Evolutionary conservation across 192 early-diverging fungal genomes (phyloP).

Genomic region (Chytriomyces sp.): DNA sequence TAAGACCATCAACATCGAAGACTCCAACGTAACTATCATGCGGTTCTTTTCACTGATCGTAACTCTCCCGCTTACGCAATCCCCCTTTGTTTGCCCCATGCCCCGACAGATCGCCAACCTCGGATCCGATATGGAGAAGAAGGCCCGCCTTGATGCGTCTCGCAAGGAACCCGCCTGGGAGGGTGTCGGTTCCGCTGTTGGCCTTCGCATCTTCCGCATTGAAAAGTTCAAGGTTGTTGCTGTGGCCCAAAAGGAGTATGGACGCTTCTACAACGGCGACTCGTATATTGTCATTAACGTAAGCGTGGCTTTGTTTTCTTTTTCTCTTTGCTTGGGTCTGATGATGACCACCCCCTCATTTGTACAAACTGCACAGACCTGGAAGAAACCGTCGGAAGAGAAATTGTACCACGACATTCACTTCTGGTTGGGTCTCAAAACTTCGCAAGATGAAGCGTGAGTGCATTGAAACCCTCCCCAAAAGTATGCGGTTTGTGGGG

Average conservation of each 20-base stretch:
- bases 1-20: conserved; percentile 23
- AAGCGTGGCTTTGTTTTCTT: conserved; percentile 23
- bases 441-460: conserved; percentile 60
- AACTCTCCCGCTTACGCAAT: neutral
- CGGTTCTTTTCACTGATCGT: neutral
- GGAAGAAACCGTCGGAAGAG: conserved; percentile 63
- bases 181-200: conserved; percentile 56
- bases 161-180: conserved; percentile 66
- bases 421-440: conserved; percentile 83
- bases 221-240: conserved; percentile 76
- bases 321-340: neutral
- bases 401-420: conserved; percentile 77
- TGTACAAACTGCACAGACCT: conserved; percentile 50
- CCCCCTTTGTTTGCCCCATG: too few species aligned
- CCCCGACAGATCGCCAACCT: conserved; percentile 54
- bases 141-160: conserved; percentile 63
- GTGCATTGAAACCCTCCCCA: neutral
- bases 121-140: conserved; percentile 64
- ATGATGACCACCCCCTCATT: neutral
- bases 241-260: conserved; percentile 64
- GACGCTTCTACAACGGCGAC: conserved; percentile 70
- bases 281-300: conserved; percentile 77
- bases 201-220: conserved; percentile 78
- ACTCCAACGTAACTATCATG: conserved; percentile 31
- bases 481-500: neutral